Percentiles rank a stretch among this genome's conserved stretches.
Evolutionary conservation across 1,139 yeast genomes (phyloP).

Genomic region (Hansenula lynferdii): DNA sequence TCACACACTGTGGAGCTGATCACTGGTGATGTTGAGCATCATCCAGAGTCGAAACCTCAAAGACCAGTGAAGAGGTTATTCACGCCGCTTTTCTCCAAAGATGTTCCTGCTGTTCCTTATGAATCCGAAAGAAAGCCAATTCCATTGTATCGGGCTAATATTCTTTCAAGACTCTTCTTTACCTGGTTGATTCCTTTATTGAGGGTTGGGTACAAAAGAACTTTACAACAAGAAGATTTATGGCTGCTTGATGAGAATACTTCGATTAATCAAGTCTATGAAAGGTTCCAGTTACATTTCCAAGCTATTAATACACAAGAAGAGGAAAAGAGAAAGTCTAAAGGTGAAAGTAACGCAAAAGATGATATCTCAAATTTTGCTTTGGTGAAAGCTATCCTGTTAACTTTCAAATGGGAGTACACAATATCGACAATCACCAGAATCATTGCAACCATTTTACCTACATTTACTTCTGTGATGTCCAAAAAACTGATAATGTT

Average conservation of each 20-base stretch:
- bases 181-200: no score
- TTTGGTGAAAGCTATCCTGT: constrained; percentile 39
- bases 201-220: no score
- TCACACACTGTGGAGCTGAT: neutral
- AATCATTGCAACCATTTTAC: constrained; percentile 35
- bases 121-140: no score
- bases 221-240: no score
- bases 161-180: no score
- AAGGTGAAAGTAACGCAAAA: no score
- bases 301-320: constrained; percentile 23
- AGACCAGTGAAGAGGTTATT: constrained; percentile 9
- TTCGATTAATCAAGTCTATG: constrained; percentile 31
- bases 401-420: constrained; percentile 48
- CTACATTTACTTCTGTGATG: constrained; percentile 42
- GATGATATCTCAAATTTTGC: constrained; percentile 32
- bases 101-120: no score
- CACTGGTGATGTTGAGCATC: neutral
- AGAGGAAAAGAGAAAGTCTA: constrained; percentile 22
- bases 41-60: neutral
- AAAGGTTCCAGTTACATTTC: constrained; percentile 32
- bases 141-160: no score
- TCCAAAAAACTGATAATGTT: constrained; percentile 44
- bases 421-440: constrained; percentile 36
- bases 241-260: no score
- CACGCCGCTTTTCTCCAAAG: no score